Percentiles rank a stretch among this genome's conserved stretches.
phyloP scores from a whole-genome alignment of 2,329 filamentous ascomycete genomes.

The Pyricularia grisea region DNA sequence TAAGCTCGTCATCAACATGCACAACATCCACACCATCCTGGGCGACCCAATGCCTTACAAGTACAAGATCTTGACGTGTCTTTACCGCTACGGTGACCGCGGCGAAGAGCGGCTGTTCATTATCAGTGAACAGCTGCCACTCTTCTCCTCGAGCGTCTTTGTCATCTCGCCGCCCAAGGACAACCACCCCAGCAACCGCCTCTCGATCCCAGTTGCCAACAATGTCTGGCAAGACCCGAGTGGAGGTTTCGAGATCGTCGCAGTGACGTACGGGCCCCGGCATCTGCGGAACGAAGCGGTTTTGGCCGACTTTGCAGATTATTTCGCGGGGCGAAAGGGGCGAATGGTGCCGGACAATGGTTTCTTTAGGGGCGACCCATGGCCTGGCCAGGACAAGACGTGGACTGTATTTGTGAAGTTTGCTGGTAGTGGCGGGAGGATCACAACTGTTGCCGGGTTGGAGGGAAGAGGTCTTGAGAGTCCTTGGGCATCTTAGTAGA shows the following conservation, averaged over 20 bases:
- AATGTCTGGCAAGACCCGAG: neutral
- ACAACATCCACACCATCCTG: neutral
- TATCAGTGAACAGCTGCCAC: neutral
- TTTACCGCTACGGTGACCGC: neutral
- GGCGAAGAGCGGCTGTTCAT: neutral
- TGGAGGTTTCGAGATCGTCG: neutral
- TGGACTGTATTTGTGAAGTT: conserved; percentile 1
- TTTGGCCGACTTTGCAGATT: neutral
- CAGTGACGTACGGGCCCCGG: conserved; percentile 1
- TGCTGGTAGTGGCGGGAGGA: neutral
- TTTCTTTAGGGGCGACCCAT: conserved; percentile 2
- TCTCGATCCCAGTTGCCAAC: neutral
- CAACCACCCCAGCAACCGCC: neutral
- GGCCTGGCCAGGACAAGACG: neutral
- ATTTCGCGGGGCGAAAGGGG: neutral
- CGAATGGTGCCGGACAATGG: neutral
- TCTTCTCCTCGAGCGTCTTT: conserved; percentile 1
- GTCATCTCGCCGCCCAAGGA: neutral
- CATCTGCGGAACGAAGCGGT: neutral
- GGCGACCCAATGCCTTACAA: conserved; percentile 2
- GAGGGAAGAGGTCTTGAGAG: neutral
- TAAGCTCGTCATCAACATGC: neutral
- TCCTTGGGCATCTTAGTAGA: neutral
- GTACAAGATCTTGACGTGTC: neutral
- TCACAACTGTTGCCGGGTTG: neutral